Conservation (phyloP, 257 asterid species). For the Apocynum venetum region DNA sequence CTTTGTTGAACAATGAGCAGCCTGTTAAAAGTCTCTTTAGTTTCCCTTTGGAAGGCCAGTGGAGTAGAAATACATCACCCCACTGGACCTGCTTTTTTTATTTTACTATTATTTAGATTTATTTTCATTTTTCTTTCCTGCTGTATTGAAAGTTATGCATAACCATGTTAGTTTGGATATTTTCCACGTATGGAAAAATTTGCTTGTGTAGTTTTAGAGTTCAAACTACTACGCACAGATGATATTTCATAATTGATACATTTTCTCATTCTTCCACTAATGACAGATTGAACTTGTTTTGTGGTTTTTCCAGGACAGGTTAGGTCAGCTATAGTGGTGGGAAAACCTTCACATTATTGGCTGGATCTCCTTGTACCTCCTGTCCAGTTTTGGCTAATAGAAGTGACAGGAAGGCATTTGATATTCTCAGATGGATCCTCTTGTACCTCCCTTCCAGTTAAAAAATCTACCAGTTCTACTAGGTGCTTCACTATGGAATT, state of each 20-base stretch:
- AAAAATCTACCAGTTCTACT: background rate
- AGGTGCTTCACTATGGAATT: background rate
- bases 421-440: background rate
- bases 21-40: background rate
- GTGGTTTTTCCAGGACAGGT: conserved; percentile 38
- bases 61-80: background rate
- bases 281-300: background rate
- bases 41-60: background rate
- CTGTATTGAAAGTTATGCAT: background rate
- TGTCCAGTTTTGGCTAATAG: conserved; percentile 2
- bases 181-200: background rate
- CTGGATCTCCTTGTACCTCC: background rate
- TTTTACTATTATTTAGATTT: background rate
- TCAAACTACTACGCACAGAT: background rate
- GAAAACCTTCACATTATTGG: background rate
- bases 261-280: background rate
- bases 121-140: background rate
- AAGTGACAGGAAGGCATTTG: background rate
- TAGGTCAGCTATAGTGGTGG: conserved; percentile 34
- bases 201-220: background rate
- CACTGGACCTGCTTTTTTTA: background rate
- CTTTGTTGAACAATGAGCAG: background rate
- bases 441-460: background rate
- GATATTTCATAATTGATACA: background rate
- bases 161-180: background rate